These are phyloP conservation scores for Emericellopsis terricola DNA, from an alignment of 495 filamentous ascomycete genomes.

Conservation along the genomic window DNA sequence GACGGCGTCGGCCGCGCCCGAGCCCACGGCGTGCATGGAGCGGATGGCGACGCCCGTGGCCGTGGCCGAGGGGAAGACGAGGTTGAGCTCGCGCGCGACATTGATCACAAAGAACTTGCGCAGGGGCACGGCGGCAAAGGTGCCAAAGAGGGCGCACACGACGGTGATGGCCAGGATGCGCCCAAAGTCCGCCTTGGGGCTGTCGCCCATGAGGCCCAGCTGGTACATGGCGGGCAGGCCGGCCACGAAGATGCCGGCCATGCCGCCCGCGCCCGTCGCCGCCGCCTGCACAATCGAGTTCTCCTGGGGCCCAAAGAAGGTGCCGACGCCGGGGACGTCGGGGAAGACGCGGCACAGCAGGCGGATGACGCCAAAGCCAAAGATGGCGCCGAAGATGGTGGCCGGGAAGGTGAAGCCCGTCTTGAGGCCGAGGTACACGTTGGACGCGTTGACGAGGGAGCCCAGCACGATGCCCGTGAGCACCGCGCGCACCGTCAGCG, in stretches of 20 bases:
- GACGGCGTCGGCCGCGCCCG: constrained; percentile 25
- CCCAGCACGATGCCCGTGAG: constrained; percentile 29
- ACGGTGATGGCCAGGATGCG: constrained; percentile 26
- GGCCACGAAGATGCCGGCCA: constrained; percentile 28
- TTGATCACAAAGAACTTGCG: constrained; percentile 45
- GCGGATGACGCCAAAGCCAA: constrained; percentile 28
- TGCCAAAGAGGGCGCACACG: constrained; percentile 37
- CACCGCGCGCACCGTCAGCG: constrained; percentile 33
- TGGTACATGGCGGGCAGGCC: constrained; percentile 34
- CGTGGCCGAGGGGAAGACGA: constrained; percentile 28
- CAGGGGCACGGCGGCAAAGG: constrained; percentile 40
- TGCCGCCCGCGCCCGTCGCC: constrained; percentile 29
- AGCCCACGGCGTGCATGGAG: constrained; percentile 33
- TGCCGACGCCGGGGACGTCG: constrained; percentile 29
- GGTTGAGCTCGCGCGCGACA: constrained; percentile 32
- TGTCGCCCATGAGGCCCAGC: constrained; percentile 20
- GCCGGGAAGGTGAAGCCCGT: constrained; percentile 30
- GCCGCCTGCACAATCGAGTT: constrained; percentile 34
- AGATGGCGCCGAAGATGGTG: constrained; percentile 27
- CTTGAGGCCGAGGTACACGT: constrained; percentile 32
- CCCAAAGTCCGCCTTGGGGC: constrained; percentile 25
- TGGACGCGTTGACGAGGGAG: constrained; percentile 27
- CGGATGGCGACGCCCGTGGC: constrained; percentile 12
- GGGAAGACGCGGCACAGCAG: constrained; percentile 23
- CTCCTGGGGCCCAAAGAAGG: constrained; percentile 30